Base-by-base conservation (phyloP, 2,329 filamentous ascomycete species). In the Ambrosiella xylebori region DNA sequence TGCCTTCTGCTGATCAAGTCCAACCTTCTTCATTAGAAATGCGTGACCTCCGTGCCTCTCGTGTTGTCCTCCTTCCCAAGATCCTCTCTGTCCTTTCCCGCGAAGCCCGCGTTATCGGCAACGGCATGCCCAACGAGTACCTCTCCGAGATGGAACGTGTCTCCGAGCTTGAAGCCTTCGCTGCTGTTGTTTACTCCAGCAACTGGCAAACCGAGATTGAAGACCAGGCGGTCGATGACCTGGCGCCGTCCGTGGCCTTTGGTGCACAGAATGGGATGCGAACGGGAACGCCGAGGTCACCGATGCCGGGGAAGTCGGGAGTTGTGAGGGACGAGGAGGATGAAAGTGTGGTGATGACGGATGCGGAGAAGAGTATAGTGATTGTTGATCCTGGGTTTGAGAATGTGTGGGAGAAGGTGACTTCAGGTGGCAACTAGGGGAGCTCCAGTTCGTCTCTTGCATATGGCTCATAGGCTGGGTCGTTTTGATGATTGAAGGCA, bases 91-190 rank as follows among this genome's bases (percentile, higher is more conserved):
- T 95, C 5, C 79, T 97, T 65, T 93, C 89, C 44, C 81, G 88
- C 63, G 90, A 98, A 72, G 91, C 91, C 4, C 90, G 95, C 69
- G 78, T 76, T 57, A 95, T 98, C 64, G 91, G 90, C 56, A 84
- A 85, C 65, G 87, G 87, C 64, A 78, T 80, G 71, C 81, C 77
- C 59, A 88, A 79, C 69, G 83, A 78, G 71, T 86, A 86, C 66
- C 74, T 86, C 38, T 77, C 82, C 64, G 80, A 82, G 44, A 88
- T 94, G 76, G 88, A 94, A 70, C 70, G 76, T 57, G 85, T 90
- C 44, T 75, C 78, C 36, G 86, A 90, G 61, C 74, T 94, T 8
- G 85, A 90, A 67, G 86, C 85, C 0, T 94, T 94, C 67, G 85
- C 88, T 1, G 88, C 88, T 1, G 85, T 94, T 1, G 87, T 94